A percentile compares a stretch with the other conserved stretches of the same genome.
These are phyloP conservation scores for Centella asiatica DNA, from an alignment of 129 eudicot genomes.

Conservation along the genomic window DNA sequence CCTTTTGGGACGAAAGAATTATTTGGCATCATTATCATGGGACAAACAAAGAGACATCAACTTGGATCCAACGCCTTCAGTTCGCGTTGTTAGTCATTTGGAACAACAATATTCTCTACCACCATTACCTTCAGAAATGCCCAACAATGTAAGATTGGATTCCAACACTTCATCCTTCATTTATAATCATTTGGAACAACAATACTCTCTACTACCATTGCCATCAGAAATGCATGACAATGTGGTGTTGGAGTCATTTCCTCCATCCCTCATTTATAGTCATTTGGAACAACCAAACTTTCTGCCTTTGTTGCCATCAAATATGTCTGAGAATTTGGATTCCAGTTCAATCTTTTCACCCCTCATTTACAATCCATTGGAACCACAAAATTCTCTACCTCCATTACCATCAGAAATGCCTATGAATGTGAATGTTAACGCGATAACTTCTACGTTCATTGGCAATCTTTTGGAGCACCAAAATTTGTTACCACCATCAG, in stretches of 20 bases:
- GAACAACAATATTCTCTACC: not conserved
- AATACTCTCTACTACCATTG: not conserved
- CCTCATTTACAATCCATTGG: not conserved
- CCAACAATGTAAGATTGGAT: not conserved
- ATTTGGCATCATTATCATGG: not conserved
- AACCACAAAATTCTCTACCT: not conserved
- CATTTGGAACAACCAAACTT: no score
- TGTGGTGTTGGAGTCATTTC: no score
- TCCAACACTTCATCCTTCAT: no score
- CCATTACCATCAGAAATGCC: not conserved
- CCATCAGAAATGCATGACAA: not conserved
- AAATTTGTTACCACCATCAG: not conserved
- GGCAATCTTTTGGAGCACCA: constrained; percentile 3
- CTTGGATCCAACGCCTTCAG: no score
- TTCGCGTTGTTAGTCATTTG: no score
- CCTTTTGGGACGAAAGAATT: not conserved
- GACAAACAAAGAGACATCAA: not conserved
- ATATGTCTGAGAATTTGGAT: not conserved
- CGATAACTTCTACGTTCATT: not conserved
- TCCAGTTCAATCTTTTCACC: no score
- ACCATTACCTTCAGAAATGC: not conserved
- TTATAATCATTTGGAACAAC: not conserved
- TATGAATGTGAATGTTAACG: not conserved
- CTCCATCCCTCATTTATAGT: no score
- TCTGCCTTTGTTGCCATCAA: not conserved